phyloP scores from a whole-genome alignment of 1,139 yeast genomes.

The Yamadazyma pseudoaaseri region DNA sequence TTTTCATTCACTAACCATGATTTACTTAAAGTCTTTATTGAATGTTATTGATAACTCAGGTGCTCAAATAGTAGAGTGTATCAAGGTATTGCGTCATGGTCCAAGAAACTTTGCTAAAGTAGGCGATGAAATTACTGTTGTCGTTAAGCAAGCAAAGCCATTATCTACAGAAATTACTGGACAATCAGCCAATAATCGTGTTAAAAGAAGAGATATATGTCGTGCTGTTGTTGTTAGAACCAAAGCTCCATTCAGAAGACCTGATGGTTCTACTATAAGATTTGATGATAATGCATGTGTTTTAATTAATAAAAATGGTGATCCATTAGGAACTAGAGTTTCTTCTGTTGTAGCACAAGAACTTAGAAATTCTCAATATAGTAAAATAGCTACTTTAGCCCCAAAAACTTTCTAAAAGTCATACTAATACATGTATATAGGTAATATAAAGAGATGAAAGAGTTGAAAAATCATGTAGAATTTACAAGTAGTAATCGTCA shows the following conservation, averaged over 20 bases:
- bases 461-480: too few species aligned
- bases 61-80: conserved; percentile 92
- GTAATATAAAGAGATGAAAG: too few species aligned
- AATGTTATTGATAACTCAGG: conserved; percentile 95
- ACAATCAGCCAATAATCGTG: conserved; percentile 72
- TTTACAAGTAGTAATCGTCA: too few species aligned
- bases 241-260: conserved; percentile 78
- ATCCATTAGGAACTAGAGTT: conserved; percentile 94
- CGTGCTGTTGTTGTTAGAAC: conserved; percentile 96
- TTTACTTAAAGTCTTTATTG: conserved; percentile 81
- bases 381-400: conserved; percentile 87
- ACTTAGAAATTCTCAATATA: conserved; percentile 77
- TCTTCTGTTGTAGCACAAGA: conserved; percentile 92
- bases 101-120: conserved; percentile 81
- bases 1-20: conserved; percentile 45
- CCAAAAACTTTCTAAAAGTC: conserved; percentile 66
- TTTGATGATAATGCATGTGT: conserved; percentile 99
- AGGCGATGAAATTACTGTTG: conserved; percentile 93
- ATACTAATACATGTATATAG: not conserved
- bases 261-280: conserved; percentile 82
- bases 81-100: conserved; percentile 87
- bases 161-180: conserved; percentile 61
- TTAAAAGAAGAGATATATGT: conserved; percentile 92
- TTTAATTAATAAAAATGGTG: conserved; percentile 84
- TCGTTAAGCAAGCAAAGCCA: conserved; percentile 89